These are phyloP conservation scores for Symbiodinium natans DNA, from an alignment of 73 alveolate genomes.

Conservation along the genomic window DNA sequence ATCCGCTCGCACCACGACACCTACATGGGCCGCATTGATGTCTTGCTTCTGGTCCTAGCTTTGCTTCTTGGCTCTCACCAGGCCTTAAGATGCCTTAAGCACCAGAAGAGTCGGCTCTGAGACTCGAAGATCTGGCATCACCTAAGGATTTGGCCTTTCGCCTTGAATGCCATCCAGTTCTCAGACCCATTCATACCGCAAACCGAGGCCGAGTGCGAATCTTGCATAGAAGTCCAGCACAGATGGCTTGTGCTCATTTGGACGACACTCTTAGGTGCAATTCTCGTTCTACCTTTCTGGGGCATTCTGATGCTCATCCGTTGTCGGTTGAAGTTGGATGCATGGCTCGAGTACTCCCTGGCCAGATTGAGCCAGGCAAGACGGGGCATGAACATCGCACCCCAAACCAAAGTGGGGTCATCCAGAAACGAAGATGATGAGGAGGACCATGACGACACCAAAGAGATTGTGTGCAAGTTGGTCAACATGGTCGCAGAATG, in stretches of 20 bases:
- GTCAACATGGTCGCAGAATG: background rate
- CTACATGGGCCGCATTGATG: slow-evolving; percentile 19
- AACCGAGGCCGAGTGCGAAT: background rate
- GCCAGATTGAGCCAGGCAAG: background rate
- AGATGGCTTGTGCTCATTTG: background rate
- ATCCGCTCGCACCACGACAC: slow-evolving; percentile 25
- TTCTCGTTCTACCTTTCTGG: slow-evolving; percentile 2
- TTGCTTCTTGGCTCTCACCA: background rate
- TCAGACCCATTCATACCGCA: slow-evolving; percentile 6
- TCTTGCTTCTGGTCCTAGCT: slow-evolving; percentile 27
- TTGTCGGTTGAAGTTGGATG: slow-evolving; percentile 20
- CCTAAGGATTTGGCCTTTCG: slow-evolving; percentile 4
- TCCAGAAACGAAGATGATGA: background rate
- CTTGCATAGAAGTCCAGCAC: slow-evolving; percentile 4
- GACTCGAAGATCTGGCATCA: too few species aligned
- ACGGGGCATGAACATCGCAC: background rate
- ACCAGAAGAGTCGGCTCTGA: too few species aligned
- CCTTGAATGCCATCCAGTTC: background rate
- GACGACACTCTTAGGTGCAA: background rate
- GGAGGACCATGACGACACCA: background rate
- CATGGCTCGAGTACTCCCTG: background rate
- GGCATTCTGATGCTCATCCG: slow-evolving; percentile 23
- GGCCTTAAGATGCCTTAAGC: too few species aligned
- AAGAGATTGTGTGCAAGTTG: background rate
- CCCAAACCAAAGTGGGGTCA: background rate